Conservation (phyloP, 345 rosid genomes). For the Acer saccharum region DNA sequence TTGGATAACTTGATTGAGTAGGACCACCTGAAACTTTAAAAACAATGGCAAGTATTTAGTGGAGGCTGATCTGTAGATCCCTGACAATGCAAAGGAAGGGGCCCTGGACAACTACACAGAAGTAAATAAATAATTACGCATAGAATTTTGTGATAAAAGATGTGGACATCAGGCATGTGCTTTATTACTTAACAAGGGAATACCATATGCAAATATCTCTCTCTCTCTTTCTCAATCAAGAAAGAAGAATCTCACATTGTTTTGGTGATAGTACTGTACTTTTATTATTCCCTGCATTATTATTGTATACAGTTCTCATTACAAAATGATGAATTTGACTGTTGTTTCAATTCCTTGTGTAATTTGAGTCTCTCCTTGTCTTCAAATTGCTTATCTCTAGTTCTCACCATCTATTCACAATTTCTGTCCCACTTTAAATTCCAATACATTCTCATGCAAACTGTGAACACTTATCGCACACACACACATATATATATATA, state of each 20-base stretch:
- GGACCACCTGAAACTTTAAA: background rate
- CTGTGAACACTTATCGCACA: background rate
- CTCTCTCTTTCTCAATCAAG: too few relatives aligned
- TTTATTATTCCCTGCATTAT: slow-evolving; percentile 2
- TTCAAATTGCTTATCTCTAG: background rate
- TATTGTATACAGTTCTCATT: background rate
- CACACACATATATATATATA: too few relatives aligned
- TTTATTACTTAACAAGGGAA: background rate
- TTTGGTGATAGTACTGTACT: background rate
- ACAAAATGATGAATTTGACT: background rate
- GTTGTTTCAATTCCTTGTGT: slow-evolving; percentile 1
- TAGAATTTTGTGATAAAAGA: slow-evolving; percentile 1
- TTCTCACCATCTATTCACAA: background rate
- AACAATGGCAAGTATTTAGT: background rate
- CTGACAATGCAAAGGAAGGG: background rate
- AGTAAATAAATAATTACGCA: background rate
- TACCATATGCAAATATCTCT: background rate
- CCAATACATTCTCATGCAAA: background rate
- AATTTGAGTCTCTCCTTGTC: slow-evolving; percentile 4
- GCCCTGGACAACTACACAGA: background rate
- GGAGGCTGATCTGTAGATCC: background rate
- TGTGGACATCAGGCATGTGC: background rate
- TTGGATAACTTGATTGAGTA: too few relatives aligned
- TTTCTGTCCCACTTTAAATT: background rate
- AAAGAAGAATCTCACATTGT: slow-evolving; percentile 2